Evolutionary conservation across 2,329 filamentous ascomycete genomes (phyloP).

Genomic region (Colletotrichum filicis): DNA sequence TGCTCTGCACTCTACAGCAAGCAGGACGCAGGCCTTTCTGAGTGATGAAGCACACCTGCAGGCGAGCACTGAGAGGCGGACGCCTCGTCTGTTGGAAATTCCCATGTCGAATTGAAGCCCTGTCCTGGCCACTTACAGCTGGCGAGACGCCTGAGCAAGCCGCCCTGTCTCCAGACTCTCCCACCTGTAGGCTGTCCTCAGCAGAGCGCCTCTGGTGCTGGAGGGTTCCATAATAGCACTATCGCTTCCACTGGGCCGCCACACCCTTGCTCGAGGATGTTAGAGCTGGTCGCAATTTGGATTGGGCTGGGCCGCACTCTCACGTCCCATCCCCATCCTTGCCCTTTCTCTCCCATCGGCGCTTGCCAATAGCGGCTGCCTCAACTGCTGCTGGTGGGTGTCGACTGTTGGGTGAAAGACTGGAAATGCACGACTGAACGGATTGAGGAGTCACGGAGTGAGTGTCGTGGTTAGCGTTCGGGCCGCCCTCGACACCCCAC

Average conservation of each 20-base stretch:
- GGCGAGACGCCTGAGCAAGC: conserved; percentile 18
- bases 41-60: not conserved
- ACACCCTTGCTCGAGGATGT: conserved; percentile 1
- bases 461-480: conserved; percentile 12
- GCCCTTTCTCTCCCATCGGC: not conserved
- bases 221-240: not conserved
- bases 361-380: conserved; percentile 21
- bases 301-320: conserved; percentile 2
- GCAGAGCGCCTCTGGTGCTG: not conserved
- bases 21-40: not conserved
- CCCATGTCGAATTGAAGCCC: not conserved
- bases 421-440: not conserved
- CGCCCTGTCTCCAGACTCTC: not conserved
- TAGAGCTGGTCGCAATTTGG: conserved; percentile 1
- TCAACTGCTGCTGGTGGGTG: not conserved
- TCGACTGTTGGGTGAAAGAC: not conserved
- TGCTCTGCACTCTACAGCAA: not conserved
- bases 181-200: not conserved
- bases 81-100: conserved; percentile 5
- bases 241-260: conserved; percentile 8
- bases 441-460: not conserved
- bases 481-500: conserved; percentile 1
- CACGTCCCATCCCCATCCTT: not conserved
- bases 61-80: not conserved
- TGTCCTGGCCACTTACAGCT: conserved; percentile 17